phyloP scores from a whole-genome alignment of 306 rosid species.

The Purshia tridentata region DNA sequence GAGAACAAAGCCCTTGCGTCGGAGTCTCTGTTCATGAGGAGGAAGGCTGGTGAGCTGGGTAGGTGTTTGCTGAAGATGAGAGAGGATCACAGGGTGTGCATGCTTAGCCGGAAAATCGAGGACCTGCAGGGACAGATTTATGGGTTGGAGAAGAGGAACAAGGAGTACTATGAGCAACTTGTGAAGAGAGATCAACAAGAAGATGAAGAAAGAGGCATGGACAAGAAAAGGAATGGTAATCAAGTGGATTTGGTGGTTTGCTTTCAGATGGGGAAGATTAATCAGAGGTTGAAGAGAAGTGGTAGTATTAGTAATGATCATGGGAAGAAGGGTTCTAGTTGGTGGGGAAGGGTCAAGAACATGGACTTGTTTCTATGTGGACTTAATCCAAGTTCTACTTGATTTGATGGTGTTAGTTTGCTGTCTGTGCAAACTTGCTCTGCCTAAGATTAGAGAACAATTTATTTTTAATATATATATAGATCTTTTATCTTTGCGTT shows the following conservation, averaged over 20 bases:
- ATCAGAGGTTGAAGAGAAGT: conserved; percentile 36
- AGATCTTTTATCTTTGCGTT: too few relatives aligned
- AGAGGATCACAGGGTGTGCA: conserved; percentile 75
- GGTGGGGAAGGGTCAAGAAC: conserved; percentile 73
- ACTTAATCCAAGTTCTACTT: conserved; percentile 37
- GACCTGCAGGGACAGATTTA: conserved; percentile 83
- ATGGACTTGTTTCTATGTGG: conserved; percentile 82
- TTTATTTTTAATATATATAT: too few relatives aligned
- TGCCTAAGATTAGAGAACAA: too few relatives aligned
- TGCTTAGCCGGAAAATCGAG: conserved; percentile 72
- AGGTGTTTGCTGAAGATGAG: conserved; percentile 75
- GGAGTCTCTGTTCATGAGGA: conserved; percentile 61
- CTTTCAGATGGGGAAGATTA: conserved; percentile 51
- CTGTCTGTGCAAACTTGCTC: too few relatives aligned
- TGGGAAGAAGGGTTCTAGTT: conserved; percentile 30
- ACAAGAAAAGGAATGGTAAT: conserved; percentile 25
- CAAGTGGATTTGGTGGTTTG: conserved; percentile 53
- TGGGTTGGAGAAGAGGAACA: conserved; percentile 87
- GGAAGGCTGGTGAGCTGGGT: conserved; percentile 78
- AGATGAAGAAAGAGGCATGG: conserved; percentile 15
- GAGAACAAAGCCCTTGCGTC: conserved; percentile 74
- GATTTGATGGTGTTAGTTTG: not conserved
- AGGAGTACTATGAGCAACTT: conserved; percentile 70
- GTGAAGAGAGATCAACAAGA: conserved; percentile 35
- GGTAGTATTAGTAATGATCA: not conserved